phyloP scores from a whole-genome alignment of 2,329 filamentous ascomycete species.

The Helotiales sp. region DNA sequence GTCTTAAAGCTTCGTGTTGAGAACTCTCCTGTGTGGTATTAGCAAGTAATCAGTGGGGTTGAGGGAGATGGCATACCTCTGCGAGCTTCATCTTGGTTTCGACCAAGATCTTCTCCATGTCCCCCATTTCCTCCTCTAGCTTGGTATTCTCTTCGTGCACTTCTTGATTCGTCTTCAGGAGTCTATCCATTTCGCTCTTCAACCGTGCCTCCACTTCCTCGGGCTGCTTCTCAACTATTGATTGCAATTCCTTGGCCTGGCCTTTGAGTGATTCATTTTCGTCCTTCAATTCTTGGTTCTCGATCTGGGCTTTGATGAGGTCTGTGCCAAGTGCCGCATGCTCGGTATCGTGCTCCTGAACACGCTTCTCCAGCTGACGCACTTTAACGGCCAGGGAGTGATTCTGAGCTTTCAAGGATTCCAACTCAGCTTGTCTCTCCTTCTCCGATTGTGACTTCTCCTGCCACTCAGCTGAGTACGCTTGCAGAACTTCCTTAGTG shows the following conservation, averaged over 20 bases:
- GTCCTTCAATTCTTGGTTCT: slow-evolving; percentile 87
- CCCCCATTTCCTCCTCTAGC: slow-evolving; percentile 84
- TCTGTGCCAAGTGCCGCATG: slow-evolving; percentile 90
- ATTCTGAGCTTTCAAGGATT: slow-evolving; percentile 68
- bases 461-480: slow-evolving; percentile 87
- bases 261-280: slow-evolving; percentile 85
- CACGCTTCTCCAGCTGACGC: slow-evolving; percentile 82
- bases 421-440: slow-evolving; percentile 79
- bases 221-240: slow-evolving; percentile 86
- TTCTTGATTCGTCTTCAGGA: slow-evolving; percentile 90
- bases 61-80: slow-evolving; percentile 68
- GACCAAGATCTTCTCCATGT: slow-evolving; percentile 91
- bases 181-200: slow-evolving; percentile 81
- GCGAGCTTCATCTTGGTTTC: slow-evolving; percentile 93
- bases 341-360: slow-evolving; percentile 85
- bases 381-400: slow-evolving; percentile 70
- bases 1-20: slow-evolving; percentile 68
- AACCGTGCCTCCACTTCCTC: slow-evolving; percentile 82
- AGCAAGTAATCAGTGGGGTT: slow-evolving; percentile 13
- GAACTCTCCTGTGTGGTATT: slow-evolving; percentile 59
- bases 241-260: slow-evolving; percentile 81
- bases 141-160: slow-evolving; percentile 91
- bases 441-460: slow-evolving; percentile 82
- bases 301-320: slow-evolving; percentile 86
- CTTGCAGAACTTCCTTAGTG: slow-evolving; percentile 76